Evolutionary conservation across 2,329 filamentous ascomycete genomes (phyloP), one percentile per base, ranked within the genome.

Genomic region (Paracorniculantispora psalliotae): DNA sequence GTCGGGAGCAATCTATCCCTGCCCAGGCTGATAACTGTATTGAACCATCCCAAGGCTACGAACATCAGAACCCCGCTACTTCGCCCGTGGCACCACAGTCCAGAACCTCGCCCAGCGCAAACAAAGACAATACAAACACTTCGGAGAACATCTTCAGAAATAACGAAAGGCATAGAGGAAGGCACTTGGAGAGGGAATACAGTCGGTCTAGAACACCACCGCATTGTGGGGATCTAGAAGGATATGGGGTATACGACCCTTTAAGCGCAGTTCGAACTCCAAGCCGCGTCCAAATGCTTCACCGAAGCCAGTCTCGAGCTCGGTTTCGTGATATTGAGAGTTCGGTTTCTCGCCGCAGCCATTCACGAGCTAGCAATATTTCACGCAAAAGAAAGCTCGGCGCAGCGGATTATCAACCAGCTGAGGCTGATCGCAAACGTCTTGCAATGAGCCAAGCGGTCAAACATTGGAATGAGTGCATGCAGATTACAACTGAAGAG

Each of bases 381-480:
- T 50, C 57, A 10, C 50, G 50, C 4, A 59, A 54, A 19, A 54
- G 50, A 43, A n/a, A 13, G 12, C 10, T 25, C n/a, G 37, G 12
- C 13, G 26, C 9, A 8, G 9, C 25, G 4, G 44, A 55, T 33
- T 12, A 47, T 28, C 41, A 41, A 17, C 17, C 25, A 7, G 25
- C 35, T 3, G 57, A 54, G 26, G 43, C 57, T 3, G 57, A 59
- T 48, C 50, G 57, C n/a, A 53, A 59, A 41, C 41, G 57, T 7
- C 35, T 55, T 15, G 59, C 52, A 43, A 60, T 60, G 52, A 35
- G 23, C 26, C 25, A 57, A 35, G 57, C 57, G 60, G 67, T 65
- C 59, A 61, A 67, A 60, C 64, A 65, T 51, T 65, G 61, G 54
- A 56, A 52, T 30, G 28, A 59, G 5, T 60, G 37, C 49, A 62